These are phyloP conservation scores for Amaranthus tricolor DNA, from an alignment of 179 eudicot species.

Conservation along the genomic window DNA sequence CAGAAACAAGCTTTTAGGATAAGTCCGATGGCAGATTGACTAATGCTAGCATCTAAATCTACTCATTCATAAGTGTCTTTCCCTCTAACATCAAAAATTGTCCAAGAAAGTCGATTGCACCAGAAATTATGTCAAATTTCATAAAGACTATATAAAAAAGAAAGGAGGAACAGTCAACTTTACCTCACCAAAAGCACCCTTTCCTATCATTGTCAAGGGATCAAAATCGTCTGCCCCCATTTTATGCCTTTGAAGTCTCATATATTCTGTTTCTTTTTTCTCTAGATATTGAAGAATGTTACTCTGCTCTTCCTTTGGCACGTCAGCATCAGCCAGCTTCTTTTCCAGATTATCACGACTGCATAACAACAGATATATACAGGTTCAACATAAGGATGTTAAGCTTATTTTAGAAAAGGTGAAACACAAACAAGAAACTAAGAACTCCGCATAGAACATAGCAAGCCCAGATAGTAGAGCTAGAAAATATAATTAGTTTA, in stretches of 20 bases:
- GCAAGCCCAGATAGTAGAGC: neutral
- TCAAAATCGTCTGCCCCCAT: slow-evolving; percentile 97
- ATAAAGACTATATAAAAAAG: neutral
- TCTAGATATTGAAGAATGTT: slow-evolving; percentile 75
- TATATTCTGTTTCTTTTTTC: slow-evolving; percentile 91
- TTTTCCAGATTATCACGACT: slow-evolving; percentile 56
- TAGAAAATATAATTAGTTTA: neutral
- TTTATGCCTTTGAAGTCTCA: slow-evolving; percentile 95
- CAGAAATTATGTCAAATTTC: neutral
- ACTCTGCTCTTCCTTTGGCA: slow-evolving; percentile 85
- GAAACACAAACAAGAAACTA: neutral
- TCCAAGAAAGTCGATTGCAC: neutral
- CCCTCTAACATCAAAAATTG: neutral
- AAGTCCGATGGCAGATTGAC: neutral
- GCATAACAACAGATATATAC: neutral
- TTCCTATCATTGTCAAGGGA: slow-evolving; percentile 89
- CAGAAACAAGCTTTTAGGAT: neutral
- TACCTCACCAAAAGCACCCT: slow-evolving; percentile 99
- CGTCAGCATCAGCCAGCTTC: slow-evolving; percentile 97
- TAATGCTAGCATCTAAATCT: neutral
- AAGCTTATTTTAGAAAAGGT: neutral
- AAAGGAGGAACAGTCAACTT: neutral
- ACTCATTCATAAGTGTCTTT: neutral
- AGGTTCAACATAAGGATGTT: neutral
- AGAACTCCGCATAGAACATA: neutral